Percentiles rank a stretch among this genome's conserved stretches.
These are phyloP conservation scores for Oryza glumipatula DNA, from an alignment of 176 grass and related monocot species.

Conservation along the genomic window DNA sequence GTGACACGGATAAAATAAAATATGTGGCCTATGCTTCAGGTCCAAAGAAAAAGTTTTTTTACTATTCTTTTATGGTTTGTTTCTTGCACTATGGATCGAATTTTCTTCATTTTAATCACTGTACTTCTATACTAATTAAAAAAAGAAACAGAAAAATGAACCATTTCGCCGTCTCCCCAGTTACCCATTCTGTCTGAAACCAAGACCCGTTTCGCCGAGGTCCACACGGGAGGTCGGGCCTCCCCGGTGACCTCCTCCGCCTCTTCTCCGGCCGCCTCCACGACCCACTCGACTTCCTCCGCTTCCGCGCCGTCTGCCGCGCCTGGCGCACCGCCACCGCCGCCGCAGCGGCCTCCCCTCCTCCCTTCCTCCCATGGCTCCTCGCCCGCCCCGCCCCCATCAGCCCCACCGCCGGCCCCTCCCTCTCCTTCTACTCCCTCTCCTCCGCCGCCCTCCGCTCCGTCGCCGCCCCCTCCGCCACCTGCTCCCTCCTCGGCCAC, in stretches of 20 bases:
- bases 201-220: no score
- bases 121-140: no score
- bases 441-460: background rate
- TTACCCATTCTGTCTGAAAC: background rate
- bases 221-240: no score
- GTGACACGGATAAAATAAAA: no score
- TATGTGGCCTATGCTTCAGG: no score
- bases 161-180: no score
- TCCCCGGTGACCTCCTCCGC: conserved; percentile 27
- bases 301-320: conserved; percentile 30
- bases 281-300: conserved; percentile 38
- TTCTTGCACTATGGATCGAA: accelerated
- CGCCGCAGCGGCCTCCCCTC: background rate
- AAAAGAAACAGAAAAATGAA: no score
- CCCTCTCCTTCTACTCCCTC: conserved; percentile 9
- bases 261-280: conserved; percentile 24
- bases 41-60: no score
- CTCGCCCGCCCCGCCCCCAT: background rate
- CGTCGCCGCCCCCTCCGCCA: background rate
- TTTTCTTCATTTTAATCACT: no score
- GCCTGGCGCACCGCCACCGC: conserved; percentile 24
- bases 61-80: no score
- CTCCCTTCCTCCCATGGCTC: conserved; percentile 34
- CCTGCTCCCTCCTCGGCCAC: background rate
- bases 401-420: background rate